Conservation (phyloP, 768 basidiomycete genomes). For the Boletus subcaerulescens region DNA sequence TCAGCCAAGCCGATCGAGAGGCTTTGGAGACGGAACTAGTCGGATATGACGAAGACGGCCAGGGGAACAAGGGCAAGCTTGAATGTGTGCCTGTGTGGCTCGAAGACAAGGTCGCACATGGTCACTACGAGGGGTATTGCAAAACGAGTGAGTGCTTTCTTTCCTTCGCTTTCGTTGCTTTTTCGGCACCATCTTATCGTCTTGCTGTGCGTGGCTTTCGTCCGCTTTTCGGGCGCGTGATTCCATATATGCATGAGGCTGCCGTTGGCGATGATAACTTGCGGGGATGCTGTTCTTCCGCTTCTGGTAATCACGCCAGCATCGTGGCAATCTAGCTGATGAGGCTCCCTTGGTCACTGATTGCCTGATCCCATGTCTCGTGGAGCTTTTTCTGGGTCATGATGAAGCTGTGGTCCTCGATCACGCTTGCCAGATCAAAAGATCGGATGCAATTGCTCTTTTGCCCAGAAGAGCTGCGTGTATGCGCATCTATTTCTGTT, state of each 20-base stretch:
- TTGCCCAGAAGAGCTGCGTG: background rate
- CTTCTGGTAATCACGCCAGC: conserved; percentile 1
- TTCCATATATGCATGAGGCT: conserved; percentile 11
- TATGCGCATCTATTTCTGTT: background rate
- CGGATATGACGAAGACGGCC: conserved; percentile 43
- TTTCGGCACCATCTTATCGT: conserved; percentile 9
- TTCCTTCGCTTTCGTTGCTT: background rate
- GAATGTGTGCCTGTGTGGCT: conserved; percentile 90
- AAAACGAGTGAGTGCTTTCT: conserved; percentile 74
- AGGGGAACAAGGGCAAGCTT: conserved; percentile 47
- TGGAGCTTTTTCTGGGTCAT: background rate
- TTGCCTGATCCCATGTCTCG: conserved; percentile 8
- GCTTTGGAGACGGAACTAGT: conserved; percentile 65
- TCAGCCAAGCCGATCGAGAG: conserved; percentile 61
- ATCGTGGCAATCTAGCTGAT: conserved; percentile 3
- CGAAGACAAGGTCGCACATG: conserved; percentile 84
- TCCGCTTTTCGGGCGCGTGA: conserved; percentile 1
- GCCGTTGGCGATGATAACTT: background rate
- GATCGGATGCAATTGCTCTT: background rate
- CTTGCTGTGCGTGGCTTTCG: background rate
- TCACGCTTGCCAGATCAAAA: background rate
- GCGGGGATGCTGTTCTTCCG: background rate
- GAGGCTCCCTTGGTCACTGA: background rate
- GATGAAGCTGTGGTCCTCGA: background rate
- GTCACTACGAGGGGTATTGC: conserved; percentile 97